Base-by-base conservation (phyloP, 345 rosid species). In the Camelina laxa region DNA sequence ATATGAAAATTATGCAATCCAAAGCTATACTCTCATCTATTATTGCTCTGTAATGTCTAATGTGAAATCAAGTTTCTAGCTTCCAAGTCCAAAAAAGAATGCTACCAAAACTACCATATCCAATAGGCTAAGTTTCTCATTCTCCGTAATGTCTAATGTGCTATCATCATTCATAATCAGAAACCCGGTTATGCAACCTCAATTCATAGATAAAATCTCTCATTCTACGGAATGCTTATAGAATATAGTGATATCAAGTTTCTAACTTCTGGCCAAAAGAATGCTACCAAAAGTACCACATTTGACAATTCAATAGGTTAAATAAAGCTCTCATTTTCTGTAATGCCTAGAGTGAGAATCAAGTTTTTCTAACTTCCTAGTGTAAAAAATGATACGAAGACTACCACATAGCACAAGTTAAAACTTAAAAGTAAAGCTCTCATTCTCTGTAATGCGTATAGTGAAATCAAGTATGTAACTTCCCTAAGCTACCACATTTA, bases 1-100 rank as follows among this genome's bases (percentile, higher is more conserved):
- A 64, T 3, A 24, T 17, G 0, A 56, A 24, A 65, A 66, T 75
- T 75, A 67, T 59, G 45, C 60, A 57, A 58, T 24, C 20, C 44
- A 36, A 75, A 51, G 15, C 36, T 39, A 20, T 35, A 59, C 66
- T 60, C 48, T 48, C 35, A 41, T 14, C 22, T 27, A 27, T 27
- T 27, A 27, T 27, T 27, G 30, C 19, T 45, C 27, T 15, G 14
- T 48, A 47, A 35, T 16, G 53, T 19, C 14, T 35, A 6, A 10
- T 35, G 10, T 38, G n/a, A 61, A 16, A 45, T 44, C 36, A 65
- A 44, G 48, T 56, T 35, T 45, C 42, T 3, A 11, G 17, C 39
- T 17, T 47, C 17, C 31, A 12, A 11, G 7, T 15, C 17, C 11
- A 17, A 27, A 27, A n/a, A 15, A 31, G 45, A 48, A 13, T 67